Evolutionary conservation across 2,329 filamentous ascomycete species (phyloP), one percentile per base, ranked within the genome.

Genomic region (Colletotrichum aenigma): DNA sequence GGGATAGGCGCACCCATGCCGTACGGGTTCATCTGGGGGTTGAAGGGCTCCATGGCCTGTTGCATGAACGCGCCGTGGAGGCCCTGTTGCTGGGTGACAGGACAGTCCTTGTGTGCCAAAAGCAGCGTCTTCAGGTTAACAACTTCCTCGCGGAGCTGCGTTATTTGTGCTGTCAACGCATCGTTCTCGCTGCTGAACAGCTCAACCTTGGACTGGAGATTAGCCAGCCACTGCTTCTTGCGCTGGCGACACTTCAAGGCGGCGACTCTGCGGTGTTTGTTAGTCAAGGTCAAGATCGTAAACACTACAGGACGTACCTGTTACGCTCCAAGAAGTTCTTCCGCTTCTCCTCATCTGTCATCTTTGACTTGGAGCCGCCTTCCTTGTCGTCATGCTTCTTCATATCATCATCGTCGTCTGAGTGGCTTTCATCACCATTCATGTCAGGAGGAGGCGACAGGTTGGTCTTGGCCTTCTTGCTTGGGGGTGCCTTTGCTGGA

Each of bases 211-310:
- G 92, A 92, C 84, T 99, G 97, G 2, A 99, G 90, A 79, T 98
- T 98, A 36, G 95, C 94, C 74, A 98, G 91, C 97, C 97, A 99
- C 83, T 98, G 97, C 90, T 99, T 99, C 90, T 99, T 99, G 24
- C 97, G 92, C 85, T 99, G 97, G 76, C 97, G 94, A 85, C 97
- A 99, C 83, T 99, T 99, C 75, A 99, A 89, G 4, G 97, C 97
- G 77, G 97, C 97, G 78, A 99, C 96, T 83, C 97, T 98, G 78
- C 26, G 28, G 65, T 15, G 13, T 55, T 36, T 28, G 75, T 84
- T 81, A 84, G 79, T 24, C 74, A 60, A 26, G 71, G 18, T 9
- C 6, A 21, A 21, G 4, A 4, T 24, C 28, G 32, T 65, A 6
- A 55, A 64, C 3, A 13, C 13, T 4, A 67, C 48, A 67, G 12